phyloP scores from a whole-genome alignment of 2,329 filamentous ascomycete genomes.

The Chlorencoelia australis region DNA sequence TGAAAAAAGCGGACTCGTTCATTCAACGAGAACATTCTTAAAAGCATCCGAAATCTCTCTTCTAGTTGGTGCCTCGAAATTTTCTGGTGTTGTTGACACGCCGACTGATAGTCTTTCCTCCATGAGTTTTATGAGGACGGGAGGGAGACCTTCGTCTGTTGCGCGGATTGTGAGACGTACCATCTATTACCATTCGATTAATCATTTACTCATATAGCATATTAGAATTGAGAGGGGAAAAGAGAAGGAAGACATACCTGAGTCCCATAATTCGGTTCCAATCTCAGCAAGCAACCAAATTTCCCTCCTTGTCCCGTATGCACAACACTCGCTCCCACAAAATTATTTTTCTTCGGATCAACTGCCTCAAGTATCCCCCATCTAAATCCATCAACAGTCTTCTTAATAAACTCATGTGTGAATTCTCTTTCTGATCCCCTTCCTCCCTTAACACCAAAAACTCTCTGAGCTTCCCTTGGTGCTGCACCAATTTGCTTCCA shows the following conservation, averaged over 20 bases:
- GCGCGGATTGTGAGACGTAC: constrained; percentile 88
- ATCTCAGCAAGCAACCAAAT: constrained; percentile 81
- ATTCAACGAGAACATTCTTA: constrained; percentile 23
- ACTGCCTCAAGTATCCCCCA: constrained; percentile 81
- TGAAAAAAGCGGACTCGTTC: too few relatives aligned
- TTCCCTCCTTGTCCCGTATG: constrained; percentile 79
- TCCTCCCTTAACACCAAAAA: constrained; percentile 58
- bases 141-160: constrained; percentile 82
- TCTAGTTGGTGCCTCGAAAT: constrained; percentile 15
- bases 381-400: constrained; percentile 71
- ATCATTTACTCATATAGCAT: background rate
- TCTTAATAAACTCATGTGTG: constrained; percentile 59
- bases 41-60: constrained; percentile 26
- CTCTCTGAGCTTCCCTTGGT: constrained; percentile 76
- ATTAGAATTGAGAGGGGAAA: background rate
- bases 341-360: constrained; percentile 86
- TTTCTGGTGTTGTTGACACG: constrained; percentile 17
- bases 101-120: constrained; percentile 64
- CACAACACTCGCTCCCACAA: constrained; percentile 81
- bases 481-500: constrained; percentile 97
- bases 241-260: constrained; percentile 52
- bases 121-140: constrained; percentile 74
- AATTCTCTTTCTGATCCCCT: constrained; percentile 52
- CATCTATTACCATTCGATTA: constrained; percentile 59
- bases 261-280: constrained; percentile 89